These are phyloP conservation scores for Carnegiea gigantea DNA, from an alignment of 179 eudicot species.

Conservation along the genomic window DNA sequence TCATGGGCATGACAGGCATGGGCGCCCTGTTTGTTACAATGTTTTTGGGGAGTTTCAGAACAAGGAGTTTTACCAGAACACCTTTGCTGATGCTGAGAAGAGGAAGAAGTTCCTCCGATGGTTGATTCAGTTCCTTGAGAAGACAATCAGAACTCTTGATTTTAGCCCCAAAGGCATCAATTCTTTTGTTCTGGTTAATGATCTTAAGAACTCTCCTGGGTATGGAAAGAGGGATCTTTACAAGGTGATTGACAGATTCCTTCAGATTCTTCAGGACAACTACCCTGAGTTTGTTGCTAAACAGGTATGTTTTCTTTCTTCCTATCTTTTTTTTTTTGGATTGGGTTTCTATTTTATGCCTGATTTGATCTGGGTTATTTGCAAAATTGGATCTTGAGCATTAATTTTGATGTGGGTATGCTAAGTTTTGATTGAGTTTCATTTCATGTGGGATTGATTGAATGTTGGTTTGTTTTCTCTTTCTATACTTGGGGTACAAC, in stretches of 20 bases:
- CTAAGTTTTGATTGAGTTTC: neutral
- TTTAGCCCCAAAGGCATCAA: slow-evolving; percentile 55
- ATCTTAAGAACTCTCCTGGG: slow-evolving; percentile 66
- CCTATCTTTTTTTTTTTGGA: neutral
- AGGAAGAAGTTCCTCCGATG: slow-evolving; percentile 54
- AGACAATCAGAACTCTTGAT: slow-evolving; percentile 67
- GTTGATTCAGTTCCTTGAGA: slow-evolving; percentile 73
- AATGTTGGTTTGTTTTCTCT: neutral
- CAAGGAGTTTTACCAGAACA: slow-evolving; percentile 56
- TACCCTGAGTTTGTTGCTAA: slow-evolving; percentile 75
- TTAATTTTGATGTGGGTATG: slow-evolving; percentile 16
- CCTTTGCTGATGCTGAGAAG: slow-evolving; percentile 68
- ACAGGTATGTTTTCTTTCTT: slow-evolving; percentile 44
- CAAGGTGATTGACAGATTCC: slow-evolving; percentile 44
- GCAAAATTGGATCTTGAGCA: neutral
- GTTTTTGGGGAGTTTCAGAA: slow-evolving; percentile 69
- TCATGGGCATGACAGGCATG: slow-evolving; percentile 56
- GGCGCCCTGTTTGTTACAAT: slow-evolving; percentile 63
- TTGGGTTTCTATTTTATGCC: neutral
- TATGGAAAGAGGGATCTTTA: slow-evolving; percentile 51
- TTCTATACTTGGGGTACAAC: slow-evolving; percentile 4
- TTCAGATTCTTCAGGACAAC: slow-evolving; percentile 59
- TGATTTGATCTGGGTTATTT: slow-evolving; percentile 13
- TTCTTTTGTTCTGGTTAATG: slow-evolving; percentile 59
- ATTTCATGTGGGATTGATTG: neutral